These are phyloP conservation scores for Rhododendron ovatum DNA, from an alignment of 148 eudicot species.

Conservation along the genomic window DNA sequence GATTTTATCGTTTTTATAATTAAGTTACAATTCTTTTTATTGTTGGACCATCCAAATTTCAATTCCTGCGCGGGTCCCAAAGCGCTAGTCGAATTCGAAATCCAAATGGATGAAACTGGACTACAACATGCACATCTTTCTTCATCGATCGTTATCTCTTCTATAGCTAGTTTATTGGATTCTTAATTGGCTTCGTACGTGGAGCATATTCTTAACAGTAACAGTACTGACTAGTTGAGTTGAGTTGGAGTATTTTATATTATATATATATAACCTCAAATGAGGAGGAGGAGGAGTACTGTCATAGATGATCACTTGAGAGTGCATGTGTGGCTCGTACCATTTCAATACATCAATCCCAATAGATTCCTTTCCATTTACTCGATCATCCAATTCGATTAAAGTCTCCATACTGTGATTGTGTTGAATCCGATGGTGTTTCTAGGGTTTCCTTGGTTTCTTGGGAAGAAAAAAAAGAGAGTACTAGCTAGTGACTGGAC, in stretches of 20 bases:
- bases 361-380: too few species aligned
- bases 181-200: not conserved
- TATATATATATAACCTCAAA: not conserved
- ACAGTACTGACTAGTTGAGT: not conserved
- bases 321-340: not conserved
- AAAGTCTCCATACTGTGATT: not conserved
- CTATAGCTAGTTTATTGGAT: not conserved
- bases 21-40: too few species aligned
- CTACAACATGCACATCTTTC: not conserved
- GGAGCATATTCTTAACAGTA: too few species aligned
- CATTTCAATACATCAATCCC: not conserved
- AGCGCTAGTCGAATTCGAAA: not conserved
- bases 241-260: too few species aligned
- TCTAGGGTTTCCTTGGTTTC: not conserved
- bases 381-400: not conserved
- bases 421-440: not conserved
- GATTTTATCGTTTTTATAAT: too few species aligned
- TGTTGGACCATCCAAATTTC: too few species aligned
- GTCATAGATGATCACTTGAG: not conserved
- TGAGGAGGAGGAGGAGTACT: too few species aligned
- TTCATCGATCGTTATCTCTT: not conserved
- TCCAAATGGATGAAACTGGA: not conserved
- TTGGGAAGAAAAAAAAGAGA: not conserved
- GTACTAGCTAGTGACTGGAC: not conserved
- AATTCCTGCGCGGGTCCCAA: not conserved